phyloP scores from a whole-genome alignment of 495 filamentous ascomycete species.

The Penicillium robsamsonii region DNA sequence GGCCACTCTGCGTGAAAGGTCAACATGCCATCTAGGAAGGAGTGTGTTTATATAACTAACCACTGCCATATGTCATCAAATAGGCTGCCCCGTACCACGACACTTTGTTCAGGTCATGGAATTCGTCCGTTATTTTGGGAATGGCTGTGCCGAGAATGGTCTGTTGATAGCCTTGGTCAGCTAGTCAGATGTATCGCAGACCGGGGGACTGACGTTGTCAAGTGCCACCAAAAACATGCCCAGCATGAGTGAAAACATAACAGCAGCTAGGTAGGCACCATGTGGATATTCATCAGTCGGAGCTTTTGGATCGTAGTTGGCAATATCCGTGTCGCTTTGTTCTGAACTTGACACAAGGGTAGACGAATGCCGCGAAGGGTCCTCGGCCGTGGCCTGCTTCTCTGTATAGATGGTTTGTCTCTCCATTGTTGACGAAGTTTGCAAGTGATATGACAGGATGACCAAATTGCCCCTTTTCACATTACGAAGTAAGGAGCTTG shows the following conservation, averaged over 20 bases:
- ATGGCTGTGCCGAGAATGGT: slow-evolving; percentile 72
- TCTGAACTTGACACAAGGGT: not conserved
- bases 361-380: not conserved
- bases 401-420: not conserved
- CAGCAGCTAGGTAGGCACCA: not conserved
- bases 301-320: not conserved
- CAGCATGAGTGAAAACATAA: not conserved
- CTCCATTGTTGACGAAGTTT: not conserved
- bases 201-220: not conserved
- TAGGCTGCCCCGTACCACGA: slow-evolving; percentile 67
- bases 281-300: not conserved
- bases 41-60: not conserved
- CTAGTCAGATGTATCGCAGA: not conserved
- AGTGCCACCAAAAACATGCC: slow-evolving; percentile 1
- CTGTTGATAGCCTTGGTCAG: slow-evolving; percentile 10
- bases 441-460: not conserved
- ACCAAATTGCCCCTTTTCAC: not conserved
- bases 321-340: not conserved
- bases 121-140: slow-evolving; percentile 68
- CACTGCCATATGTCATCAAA: slow-evolving; percentile 54
- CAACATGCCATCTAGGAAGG: not conserved
- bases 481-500: not conserved
- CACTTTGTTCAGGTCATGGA: slow-evolving; percentile 61
- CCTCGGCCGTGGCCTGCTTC: not conserved
- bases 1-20: not conserved